Evolutionary conservation across 176 grass and related monocot species (phyloP), one percentile per base, ranked within the genome.

Genomic region (Oryza coarctata): DNA sequence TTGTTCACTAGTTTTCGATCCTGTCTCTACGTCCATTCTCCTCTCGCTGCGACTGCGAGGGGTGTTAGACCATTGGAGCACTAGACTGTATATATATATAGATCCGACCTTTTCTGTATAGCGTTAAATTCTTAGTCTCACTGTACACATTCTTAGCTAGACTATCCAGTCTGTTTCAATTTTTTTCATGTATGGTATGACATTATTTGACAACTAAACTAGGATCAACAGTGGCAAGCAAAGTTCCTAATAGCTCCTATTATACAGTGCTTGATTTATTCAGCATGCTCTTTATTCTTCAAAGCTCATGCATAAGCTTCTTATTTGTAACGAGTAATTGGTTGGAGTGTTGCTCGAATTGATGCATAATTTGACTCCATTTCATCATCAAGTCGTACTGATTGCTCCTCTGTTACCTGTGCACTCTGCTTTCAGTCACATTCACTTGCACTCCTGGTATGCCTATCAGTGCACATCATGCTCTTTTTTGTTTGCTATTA

Each of bases 361-460:
- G 30, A 85, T 89, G 47, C 32, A 49, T 35, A 82, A 55, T 60
- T 74, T 55, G 35, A 67, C 67, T 73, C 68, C 14, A 60, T 86
- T 81, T 82, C 47, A 77, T 45, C 9, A 17, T 71, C 5, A 70
- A n/a, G 52, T 77, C 65, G 12, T 63, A 7, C 40, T 25, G 36
- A 33, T 14, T 81, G 28, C 35, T 81, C 32, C 18, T 35, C 1
- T 70, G 63, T 70, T 39, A 76, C 29, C 38, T 38, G 65, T 5
- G 38, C 79, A 64, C 17, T 52, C 22, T 83, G 68, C 23, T 79
- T 86, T 79, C 68, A 39, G 74, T 90, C 69, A 79, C 74, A 86
- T 78, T 80, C 10, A 26, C 74, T 82, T 78, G 84, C 14, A 20
- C 49, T 43, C 30, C 79, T 28, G 31, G 18, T 26, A 74, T 62